These are phyloP conservation scores for Candida maris DNA, from an alignment of 805 yeast genomes.

Conservation along the genomic window DNA sequence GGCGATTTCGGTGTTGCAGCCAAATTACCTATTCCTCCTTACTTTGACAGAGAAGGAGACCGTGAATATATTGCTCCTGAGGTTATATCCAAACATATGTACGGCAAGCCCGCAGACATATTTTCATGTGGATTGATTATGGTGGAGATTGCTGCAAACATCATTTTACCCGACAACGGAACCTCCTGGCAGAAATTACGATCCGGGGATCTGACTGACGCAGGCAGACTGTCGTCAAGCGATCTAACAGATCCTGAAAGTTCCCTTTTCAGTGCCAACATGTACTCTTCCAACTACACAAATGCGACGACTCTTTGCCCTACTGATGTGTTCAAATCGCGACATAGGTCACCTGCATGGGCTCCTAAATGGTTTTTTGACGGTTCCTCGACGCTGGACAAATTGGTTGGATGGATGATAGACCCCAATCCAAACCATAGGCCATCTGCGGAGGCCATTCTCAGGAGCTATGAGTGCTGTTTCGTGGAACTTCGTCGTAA, in stretches of 20 bases:
- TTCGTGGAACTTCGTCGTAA: conserved; percentile 76
- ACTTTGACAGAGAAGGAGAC: conserved; percentile 93
- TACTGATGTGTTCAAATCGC: conserved; percentile 8
- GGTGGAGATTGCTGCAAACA: conserved; percentile 94
- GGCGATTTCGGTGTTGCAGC: conserved; percentile 98
- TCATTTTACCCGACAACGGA: conserved; percentile 92
- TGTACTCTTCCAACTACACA: conserved; percentile 19
- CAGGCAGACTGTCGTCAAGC: conserved; percentile 78
- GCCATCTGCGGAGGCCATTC: conserved; percentile 74
- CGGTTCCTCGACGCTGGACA: conserved; percentile 69
- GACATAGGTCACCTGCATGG: conserved; percentile 59
- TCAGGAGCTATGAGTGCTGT: conserved; percentile 67
- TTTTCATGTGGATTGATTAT: conserved; percentile 92
- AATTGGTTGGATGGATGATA: conserved; percentile 83
- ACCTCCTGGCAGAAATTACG: conserved; percentile 93
- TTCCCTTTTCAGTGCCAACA: conserved; percentile 18
- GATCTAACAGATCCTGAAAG: conserved; percentile 43
- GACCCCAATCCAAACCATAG: conserved; percentile 76
- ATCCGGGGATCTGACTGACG: conserved; percentile 93
- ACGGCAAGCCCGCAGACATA: conserved; percentile 90
- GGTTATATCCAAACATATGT: conserved; percentile 73
- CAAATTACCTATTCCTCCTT: conserved; percentile 64
- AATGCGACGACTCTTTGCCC: conserved; percentile 9
- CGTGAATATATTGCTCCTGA: conserved; percentile 98
- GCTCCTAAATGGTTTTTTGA: conserved; percentile 83